Base-by-base conservation (phyloP, 345 rosid species). In the Raphanus sativus region DNA sequence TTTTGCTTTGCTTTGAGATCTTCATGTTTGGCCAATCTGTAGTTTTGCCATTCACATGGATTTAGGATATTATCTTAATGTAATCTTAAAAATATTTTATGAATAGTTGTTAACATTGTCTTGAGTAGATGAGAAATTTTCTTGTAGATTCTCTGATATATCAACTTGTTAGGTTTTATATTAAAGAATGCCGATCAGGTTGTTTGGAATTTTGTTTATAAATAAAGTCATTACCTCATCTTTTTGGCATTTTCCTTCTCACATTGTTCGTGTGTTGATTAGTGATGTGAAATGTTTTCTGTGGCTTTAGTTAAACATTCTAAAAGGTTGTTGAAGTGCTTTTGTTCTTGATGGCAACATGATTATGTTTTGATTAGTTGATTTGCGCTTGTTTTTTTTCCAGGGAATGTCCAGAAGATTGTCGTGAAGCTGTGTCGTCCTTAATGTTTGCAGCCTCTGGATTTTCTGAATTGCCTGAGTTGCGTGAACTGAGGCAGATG, bases 361-460 rank as follows among this genome's bases (percentile, higher is more conserved):
- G 60, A 1, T 58, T 58, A 16, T 15, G 50, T 68, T 59, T 68
- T 59, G 25, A 45, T 65, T 48, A 17, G 65, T 45, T 77, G 42
- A 73, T 73, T 48, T 69, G 38, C 11, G 55, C 4, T 38, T 60
- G 12, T 54, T 52, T 45, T 66, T 33, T n/a, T 21, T 21, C 21
- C 89, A 96, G 98, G 69, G 89, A 78, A 75, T 96, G 98, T 85
- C 97, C 99, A 3, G 89, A 88, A 79, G 97, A 87, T 40, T 93
- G 94, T 68, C 87, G 89, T 83, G 91, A 91, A 81, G 88, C 92
- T 61, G 88, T 89, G 15, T 81, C 98, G 11, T 96, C 96, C 59
- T 73, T 96, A 62, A 96, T 93, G 94, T 86, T 83, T 85, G 98
- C 98, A 66, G 97, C 98, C 68, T 92, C 99, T 59, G 90, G 97